Evolutionary conservation across 2,329 filamentous ascomycete species (phyloP).

Genomic region (Trichoderma pleuroti): DNA sequence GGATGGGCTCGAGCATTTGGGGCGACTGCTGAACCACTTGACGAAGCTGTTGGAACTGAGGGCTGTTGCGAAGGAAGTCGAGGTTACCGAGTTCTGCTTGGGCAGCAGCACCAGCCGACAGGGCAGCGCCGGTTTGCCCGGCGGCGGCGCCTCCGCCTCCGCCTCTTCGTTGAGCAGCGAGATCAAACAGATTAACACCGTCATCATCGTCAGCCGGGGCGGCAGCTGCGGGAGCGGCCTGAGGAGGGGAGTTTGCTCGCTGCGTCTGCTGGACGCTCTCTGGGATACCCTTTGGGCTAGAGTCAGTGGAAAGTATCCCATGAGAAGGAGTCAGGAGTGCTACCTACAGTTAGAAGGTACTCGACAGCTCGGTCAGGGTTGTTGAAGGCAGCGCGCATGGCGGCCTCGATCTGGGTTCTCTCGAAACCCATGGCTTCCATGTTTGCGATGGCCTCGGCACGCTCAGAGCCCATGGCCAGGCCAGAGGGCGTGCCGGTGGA

Average conservation of each 20-base stretch:
- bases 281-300: constrained; percentile 70
- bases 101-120: constrained; percentile 48
- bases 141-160: constrained; percentile 40
- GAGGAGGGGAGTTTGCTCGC: constrained; percentile 35
- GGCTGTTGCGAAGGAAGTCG: constrained; percentile 90
- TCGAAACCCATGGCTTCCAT: constrained; percentile 99
- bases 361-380: constrained; percentile 97
- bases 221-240: constrained; percentile 39
- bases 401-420: constrained; percentile 80
- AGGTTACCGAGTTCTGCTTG: constrained; percentile 67
- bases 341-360: constrained; percentile 79
- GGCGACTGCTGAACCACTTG: constrained; percentile 97
- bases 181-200: constrained; percentile 85
- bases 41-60: constrained; percentile 95
- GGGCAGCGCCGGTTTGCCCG: constrained; percentile 39
- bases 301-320: constrained; percentile 13
- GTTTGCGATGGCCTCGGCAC: constrained; percentile 76
- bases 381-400: constrained; percentile 94
- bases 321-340: not conserved
- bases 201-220: constrained; percentile 57
- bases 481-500: constrained; percentile 48
- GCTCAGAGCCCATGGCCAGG: constrained; percentile 80
- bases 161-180: constrained; percentile 70
- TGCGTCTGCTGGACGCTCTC: constrained; percentile 68
- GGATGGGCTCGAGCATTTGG: constrained; percentile 96